A percentile compares a stretch with the other conserved stretches of the same genome.
These are phyloP conservation scores for Boletellus deceptivus DNA, from an alignment of 1,284 basidiomycete species.

Conservation along the genomic window DNA sequence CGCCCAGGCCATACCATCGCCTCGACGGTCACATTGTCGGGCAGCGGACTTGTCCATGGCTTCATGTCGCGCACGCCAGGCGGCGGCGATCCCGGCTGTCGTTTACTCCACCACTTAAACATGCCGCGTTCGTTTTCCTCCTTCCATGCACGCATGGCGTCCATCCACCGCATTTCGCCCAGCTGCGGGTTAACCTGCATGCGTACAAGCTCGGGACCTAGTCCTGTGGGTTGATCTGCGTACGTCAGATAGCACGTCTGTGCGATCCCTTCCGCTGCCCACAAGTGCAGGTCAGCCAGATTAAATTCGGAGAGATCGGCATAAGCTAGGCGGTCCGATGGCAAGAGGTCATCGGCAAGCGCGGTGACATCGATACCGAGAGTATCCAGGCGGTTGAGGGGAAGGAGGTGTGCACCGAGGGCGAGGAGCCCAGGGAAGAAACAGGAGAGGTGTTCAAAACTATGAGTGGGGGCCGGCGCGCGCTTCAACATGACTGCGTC, in stretches of 20 bases:
- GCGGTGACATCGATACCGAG: slow-evolving; percentile 42
- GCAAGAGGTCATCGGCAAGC: slow-evolving; percentile 37
- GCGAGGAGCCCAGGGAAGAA: slow-evolving; percentile 76
- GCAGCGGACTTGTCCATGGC: slow-evolving; percentile 20
- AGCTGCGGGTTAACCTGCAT: slow-evolving; percentile 34
- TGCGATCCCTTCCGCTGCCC: slow-evolving; percentile 68
- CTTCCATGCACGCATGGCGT: slow-evolving; percentile 53
- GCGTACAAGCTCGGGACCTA: slow-evolving; percentile 57
- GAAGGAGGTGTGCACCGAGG: slow-evolving; percentile 63
- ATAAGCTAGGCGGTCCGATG: slow-evolving; percentile 35
- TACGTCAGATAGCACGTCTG: slow-evolving; percentile 67
- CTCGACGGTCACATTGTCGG: slow-evolving; percentile 12
- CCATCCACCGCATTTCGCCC: slow-evolving; percentile 46
- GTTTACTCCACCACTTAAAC: not conserved
- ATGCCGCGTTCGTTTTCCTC: slow-evolving; percentile 18
- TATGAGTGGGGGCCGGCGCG: slow-evolving; percentile 41
- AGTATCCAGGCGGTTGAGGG: slow-evolving; percentile 46
- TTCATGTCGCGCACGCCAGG: slow-evolving; percentile 49
- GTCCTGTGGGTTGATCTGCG: slow-evolving; percentile 56
- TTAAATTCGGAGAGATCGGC: slow-evolving; percentile 37
- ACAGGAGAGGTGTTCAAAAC: slow-evolving; percentile 75
- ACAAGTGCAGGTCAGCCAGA: slow-evolving; percentile 53
- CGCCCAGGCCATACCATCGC: not conserved
- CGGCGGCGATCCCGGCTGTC: slow-evolving; percentile 32
- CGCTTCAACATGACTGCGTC: slow-evolving; percentile 38